Conservation (phyloP, 768 basidiomycete genomes). For the Crucibulum laeve region DNA sequence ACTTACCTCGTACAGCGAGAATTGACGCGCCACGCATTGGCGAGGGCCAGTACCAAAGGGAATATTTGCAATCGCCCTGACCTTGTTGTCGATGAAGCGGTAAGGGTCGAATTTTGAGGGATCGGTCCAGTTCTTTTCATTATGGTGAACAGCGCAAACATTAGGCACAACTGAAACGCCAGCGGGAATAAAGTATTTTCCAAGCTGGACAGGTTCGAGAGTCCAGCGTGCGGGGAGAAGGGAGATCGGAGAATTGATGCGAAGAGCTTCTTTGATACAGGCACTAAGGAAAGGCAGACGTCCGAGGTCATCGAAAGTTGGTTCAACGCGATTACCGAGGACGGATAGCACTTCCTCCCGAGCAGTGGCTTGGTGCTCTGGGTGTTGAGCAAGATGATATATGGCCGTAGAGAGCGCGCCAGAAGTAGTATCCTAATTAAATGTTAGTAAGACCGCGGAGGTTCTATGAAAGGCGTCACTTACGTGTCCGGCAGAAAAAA, state of each 20-base stretch:
- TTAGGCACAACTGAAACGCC: slow-evolving; percentile 25
- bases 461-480: slow-evolving; percentile 3
- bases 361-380: slow-evolving; percentile 27
- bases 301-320: slow-evolving; percentile 21
- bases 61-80: slow-evolving; percentile 14
- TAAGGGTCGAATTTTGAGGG: slow-evolving; percentile 24
- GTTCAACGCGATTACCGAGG: slow-evolving; percentile 21
- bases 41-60: slow-evolving; percentile 27
- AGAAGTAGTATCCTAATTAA: slow-evolving; percentile 29
- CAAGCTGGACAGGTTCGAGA: slow-evolving; percentile 15
- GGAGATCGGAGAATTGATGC: slow-evolving; percentile 26
- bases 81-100: slow-evolving; percentile 17
- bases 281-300: slow-evolving; percentile 27
- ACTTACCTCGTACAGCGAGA: slow-evolving; percentile 21
- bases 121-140: slow-evolving; percentile 20
- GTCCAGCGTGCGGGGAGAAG: slow-evolving; percentile 20
- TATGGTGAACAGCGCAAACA: slow-evolving; percentile 26
- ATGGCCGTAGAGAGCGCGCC: slow-evolving; percentile 30
- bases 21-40: slow-evolving; percentile 27
- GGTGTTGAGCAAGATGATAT: slow-evolving; percentile 31
- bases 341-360: slow-evolving; percentile 30
- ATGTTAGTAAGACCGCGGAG: not conserved
- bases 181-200: slow-evolving; percentile 24
- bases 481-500: slow-evolving; percentile 38
- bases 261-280: slow-evolving; percentile 34